Evolutionary conservation across 179 eudicot species (phyloP), one percentile per base, ranked within the genome.

Genomic region (Spergularia azorica): DNA sequence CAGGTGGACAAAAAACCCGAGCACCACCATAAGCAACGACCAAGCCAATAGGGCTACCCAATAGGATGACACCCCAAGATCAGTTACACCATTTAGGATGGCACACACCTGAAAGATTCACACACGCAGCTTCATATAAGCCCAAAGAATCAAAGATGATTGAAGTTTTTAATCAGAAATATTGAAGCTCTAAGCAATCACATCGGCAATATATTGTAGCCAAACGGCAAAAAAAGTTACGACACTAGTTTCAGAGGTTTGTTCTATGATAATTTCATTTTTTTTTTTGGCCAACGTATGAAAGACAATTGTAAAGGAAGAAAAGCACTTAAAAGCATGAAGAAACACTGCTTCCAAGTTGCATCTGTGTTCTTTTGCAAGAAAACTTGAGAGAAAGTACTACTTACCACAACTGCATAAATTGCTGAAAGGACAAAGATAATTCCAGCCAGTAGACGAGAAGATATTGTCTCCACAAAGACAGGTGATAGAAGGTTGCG

Each of bases 401-500:
- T 71, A 85, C 96, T 90, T 78, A 95, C 99, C 89, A 88, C 81
- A 46, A 90, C 87, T 32, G 96, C 97, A 87, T 96, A 96, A 57
- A 94, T 55, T 39, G 94, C 88, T 26, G 99, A 92, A 62, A 94
- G 85, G 20, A 96, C 99, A 41, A 94, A 89, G 66, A 87, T 78
- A 12, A 96, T 89, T 65, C 92, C 97, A 66, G 80, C 89, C 75
- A 94, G 83, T 80, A 96, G 74, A 54, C 99, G 96, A 50, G 96
- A 88, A 76, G 99, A 96, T 61, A 96, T 88, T 54, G 96, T 94
- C 88, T 96, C 99, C 70, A 96, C 99, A 77, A 94, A 86, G 21
- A 90, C 96, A 67, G 98, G 81, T 39, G 99, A 96, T 57, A 96
- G 87, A 85, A 96, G 99, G 82, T 96, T 96, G 50, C 99, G 90